phyloP scores from a whole-genome alignment of 2,329 filamentous ascomycete species.

The Arthrobotrys iridis region DNA sequence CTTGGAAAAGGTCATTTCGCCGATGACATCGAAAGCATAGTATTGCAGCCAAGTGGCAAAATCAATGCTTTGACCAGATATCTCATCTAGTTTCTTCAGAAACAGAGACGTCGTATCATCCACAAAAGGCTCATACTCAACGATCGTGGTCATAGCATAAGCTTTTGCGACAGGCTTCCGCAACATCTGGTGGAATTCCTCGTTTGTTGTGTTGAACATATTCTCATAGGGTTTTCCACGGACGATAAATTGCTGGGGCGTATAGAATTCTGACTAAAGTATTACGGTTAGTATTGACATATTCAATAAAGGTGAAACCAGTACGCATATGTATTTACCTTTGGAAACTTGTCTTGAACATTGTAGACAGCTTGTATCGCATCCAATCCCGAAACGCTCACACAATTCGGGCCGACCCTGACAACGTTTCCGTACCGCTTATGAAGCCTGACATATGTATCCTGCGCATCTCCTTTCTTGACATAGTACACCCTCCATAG shows the following conservation, averaged over 20 bases:
- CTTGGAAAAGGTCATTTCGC: constrained; percentile 60
- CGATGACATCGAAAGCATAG: constrained; percentile 61
- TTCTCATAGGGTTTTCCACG: constrained; percentile 75
- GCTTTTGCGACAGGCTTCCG: constrained; percentile 78
- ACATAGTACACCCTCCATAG: constrained; percentile 80
- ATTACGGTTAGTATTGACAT: neutral
- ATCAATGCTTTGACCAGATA: constrained; percentile 58
- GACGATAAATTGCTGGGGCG: constrained; percentile 77
- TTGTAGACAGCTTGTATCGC: constrained; percentile 82
- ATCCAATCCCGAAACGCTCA: constrained; percentile 78
- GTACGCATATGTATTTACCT: constrained; percentile 72
- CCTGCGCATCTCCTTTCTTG: constrained; percentile 71
- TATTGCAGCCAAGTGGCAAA: constrained; percentile 56
- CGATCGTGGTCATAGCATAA: constrained; percentile 79
- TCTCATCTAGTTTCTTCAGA: constrained; percentile 55
- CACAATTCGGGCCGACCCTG: constrained; percentile 75
- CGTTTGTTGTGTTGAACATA: constrained; percentile 79
- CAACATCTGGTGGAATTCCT: constrained; percentile 78
- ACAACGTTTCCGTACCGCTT: constrained; percentile 78
- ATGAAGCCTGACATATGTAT: constrained; percentile 75
- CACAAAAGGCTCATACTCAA: constrained; percentile 82
- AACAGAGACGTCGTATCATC: constrained; percentile 71
- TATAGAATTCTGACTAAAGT: constrained; percentile 78
- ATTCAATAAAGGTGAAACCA: neutral
- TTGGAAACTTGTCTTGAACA: constrained; percentile 80